phyloP scores from a whole-genome alignment of 2,329 filamentous ascomycete genomes.

The Pestalotiopsis sp. region DNA sequence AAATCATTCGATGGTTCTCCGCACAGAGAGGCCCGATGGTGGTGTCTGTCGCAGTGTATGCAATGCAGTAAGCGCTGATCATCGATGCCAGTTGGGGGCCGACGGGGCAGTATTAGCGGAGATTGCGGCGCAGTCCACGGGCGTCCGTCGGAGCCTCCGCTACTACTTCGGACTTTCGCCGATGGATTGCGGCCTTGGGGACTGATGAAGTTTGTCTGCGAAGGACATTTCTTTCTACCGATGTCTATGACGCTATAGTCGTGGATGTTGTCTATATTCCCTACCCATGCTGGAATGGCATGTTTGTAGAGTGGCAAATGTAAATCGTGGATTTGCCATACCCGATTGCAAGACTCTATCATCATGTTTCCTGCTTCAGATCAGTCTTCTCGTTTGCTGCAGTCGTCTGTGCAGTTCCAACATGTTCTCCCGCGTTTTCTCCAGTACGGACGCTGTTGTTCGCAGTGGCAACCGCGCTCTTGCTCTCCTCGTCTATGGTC shows the following conservation, averaged over 20 bases:
- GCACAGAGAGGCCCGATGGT: not conserved
- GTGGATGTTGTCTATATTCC: too few relatives aligned
- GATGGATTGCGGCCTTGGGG: not conserved
- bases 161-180: not conserved
- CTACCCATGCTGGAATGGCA: too few relatives aligned
- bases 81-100: not conserved
- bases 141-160: not conserved
- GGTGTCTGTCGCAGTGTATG: not conserved
- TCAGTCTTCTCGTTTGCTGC: too few relatives aligned
- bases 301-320: too few relatives aligned
- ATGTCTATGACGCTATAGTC: too few relatives aligned
- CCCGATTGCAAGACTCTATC: too few relatives aligned
- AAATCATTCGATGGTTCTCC: not conserved
- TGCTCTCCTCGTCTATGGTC: not conserved
- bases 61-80: not conserved
- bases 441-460: not conserved
- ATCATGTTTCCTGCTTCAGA: too few relatives aligned
- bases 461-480: not conserved
- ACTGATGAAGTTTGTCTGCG: too few relatives aligned
- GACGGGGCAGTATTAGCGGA: not conserved
- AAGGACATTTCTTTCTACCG: too few relatives aligned
- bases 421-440: not conserved
- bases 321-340: too few relatives aligned
- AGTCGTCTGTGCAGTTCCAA: not conserved
- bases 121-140: not conserved